A percentile compares a stretch with the other conserved stretches of the same genome.
These are phyloP conservation scores for Hanseniaspora vineae DNA, from an alignment of 805 yeast species.

Conservation along the genomic window DNA sequence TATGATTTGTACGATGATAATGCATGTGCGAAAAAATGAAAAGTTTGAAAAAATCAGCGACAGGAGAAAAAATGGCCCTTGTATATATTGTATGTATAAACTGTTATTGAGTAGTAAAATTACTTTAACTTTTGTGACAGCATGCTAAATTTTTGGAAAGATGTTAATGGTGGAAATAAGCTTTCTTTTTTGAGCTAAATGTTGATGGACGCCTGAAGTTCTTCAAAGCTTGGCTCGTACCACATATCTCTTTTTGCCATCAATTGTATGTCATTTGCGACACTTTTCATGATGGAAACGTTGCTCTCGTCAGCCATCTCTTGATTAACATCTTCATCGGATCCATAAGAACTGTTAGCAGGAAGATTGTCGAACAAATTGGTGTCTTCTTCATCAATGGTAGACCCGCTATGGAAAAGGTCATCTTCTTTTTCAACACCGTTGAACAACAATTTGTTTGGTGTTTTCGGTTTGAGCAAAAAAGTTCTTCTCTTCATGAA, in stretches of 20 bases:
- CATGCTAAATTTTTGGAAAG: too few relatives aligned
- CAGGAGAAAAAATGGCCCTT: neutral
- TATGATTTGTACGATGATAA: neutral
- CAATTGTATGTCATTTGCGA: neutral
- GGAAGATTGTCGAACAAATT: neutral
- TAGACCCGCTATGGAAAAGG: slow-evolving; percentile 11
- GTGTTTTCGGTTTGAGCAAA: slow-evolving; percentile 38
- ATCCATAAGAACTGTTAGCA: neutral
- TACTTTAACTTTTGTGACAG: too few relatives aligned
- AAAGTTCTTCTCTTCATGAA: slow-evolving; percentile 35
- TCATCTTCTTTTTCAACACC: slow-evolving; percentile 24
- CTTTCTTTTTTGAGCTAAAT: too few relatives aligned
- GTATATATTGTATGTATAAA: too few relatives aligned
- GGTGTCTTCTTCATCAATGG: neutral
- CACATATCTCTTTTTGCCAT: neutral
- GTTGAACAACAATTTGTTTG: slow-evolving; percentile 40
- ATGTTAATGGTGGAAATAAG: too few relatives aligned
- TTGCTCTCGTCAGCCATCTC: neutral
- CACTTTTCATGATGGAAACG: neutral
- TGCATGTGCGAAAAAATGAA: too few relatives aligned
- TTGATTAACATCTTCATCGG: slow-evolving; percentile 4
- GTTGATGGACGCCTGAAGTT: neutral
- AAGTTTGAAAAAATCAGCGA: neutral
- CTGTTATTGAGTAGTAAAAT: too few relatives aligned
- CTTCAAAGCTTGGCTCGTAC: slow-evolving; percentile 2